These are phyloP conservation scores for Emergomyces pasteurianus DNA, from an alignment of 2,329 filamentous ascomycete genomes.

Conservation along the genomic window DNA sequence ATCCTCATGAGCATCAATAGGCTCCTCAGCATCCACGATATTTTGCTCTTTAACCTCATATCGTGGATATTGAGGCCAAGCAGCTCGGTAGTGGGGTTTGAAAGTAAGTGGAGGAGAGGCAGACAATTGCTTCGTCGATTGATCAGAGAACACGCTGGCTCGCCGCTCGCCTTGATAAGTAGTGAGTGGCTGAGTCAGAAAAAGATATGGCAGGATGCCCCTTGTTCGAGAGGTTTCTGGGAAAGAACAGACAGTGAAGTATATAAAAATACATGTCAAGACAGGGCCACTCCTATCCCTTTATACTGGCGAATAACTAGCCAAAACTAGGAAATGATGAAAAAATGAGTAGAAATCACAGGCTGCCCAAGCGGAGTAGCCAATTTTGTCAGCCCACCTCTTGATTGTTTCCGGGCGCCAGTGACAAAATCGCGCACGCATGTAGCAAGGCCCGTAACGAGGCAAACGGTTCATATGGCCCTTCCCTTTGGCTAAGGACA, in stretches of 20 bases:
- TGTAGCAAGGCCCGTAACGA: too few relatives aligned
- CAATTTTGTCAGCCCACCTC: background rate
- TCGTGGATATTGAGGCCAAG: too few relatives aligned
- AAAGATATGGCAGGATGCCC: too few relatives aligned
- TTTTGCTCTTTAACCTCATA: too few relatives aligned
- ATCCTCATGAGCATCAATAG: too few relatives aligned
- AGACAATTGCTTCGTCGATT: slow-evolving; percentile 47
- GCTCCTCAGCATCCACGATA: too few relatives aligned
- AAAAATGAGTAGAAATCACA: background rate
- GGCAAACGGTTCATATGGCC: background rate
- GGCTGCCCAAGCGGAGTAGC: background rate
- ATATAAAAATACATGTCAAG: too few relatives aligned
- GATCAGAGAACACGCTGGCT: slow-evolving; percentile 42
- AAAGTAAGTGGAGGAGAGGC: slow-evolving; percentile 47
- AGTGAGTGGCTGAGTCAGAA: too few relatives aligned
- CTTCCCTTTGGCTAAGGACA: background rate
- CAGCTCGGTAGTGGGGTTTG: slow-evolving; percentile 36
- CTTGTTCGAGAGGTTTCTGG: background rate
- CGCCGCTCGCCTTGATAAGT: slow-evolving; percentile 40
- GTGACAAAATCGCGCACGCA: too few relatives aligned
- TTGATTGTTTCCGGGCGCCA: background rate
- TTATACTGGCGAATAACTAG: background rate
- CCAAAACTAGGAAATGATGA: background rate
- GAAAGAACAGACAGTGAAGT: background rate
- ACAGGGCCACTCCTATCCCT: background rate